Base-by-base conservation (phyloP, 2,329 filamentous ascomycete species). In the Colletotrichum noveboracense region DNA sequence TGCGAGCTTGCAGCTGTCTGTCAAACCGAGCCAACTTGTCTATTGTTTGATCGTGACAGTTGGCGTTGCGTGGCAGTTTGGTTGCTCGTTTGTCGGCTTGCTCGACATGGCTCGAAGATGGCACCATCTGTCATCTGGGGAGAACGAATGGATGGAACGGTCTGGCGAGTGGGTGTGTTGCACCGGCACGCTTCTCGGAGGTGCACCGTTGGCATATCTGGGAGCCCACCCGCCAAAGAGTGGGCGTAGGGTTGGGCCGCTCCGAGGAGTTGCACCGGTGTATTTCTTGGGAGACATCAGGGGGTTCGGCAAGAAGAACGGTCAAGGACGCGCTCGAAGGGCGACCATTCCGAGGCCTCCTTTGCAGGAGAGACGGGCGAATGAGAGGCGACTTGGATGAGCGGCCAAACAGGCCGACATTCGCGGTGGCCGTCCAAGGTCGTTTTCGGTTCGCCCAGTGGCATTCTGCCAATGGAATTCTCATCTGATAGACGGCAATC, bases 401-500 rank as follows among this genome's bases (percentile, higher is more conserved):
- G 52, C 38, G 34, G 32, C 70, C 43, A n/a, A 58, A 69, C 28
- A 62, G 30, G 43, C 58, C 48, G 32, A 58, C 58, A 74, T 52
- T 68, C 16, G 43, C 58, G 21, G 26, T n/a, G 12, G n/a, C 6
- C 55, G 48, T 30, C 28, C 65, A 28, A 30, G 64, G 32, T 71
- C 38, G 62, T 36, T 67, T 55, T 65, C 32, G 32, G 70, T 38
- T 52, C 56, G 65, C 34, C 18, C 62, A 13, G 43, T 70, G 36
- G 26, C 48, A 62, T 48, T 34, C 34, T 26, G 56, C 36, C 24
- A 52, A 48, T 62, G 56, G 64, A 62, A 36, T 64, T 64, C 18
- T 34, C 70, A 32, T 69, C 74, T 69, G 70, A 69, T 75, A 52
- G 32, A 74, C 69, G 55, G 30, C 60, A 74, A 74, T 73, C 74